Conservation (phyloP, 164 flowering plant genomes). For the Tetrastigma voinierianum region DNA sequence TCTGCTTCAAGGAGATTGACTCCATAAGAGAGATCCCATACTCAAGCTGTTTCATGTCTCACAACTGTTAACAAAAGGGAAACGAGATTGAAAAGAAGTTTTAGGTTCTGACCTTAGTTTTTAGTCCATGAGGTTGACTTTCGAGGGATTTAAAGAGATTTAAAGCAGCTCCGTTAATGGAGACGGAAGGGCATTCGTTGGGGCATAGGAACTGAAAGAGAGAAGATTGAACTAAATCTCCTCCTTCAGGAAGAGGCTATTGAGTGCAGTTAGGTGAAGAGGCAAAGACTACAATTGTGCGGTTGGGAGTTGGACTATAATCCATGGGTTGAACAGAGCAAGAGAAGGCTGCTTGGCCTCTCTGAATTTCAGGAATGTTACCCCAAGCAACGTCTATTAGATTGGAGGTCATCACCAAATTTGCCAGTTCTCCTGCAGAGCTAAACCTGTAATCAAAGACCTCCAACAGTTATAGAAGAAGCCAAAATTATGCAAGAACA, state of each 20-base stretch:
- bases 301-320: neutral
- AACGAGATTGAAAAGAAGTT: too few relatives aligned
- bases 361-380: constrained; percentile 8
- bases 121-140: constrained; percentile 8
- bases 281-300: constrained; percentile 24
- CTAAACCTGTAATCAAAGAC: constrained; percentile 24
- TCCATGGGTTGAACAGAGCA: constrained; percentile 5
- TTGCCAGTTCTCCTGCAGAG: constrained; percentile 33
- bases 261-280: constrained; percentile 9
- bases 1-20: neutral
- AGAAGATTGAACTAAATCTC: constrained; percentile 14
- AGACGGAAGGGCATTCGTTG: constrained; percentile 19
- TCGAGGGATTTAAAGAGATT: constrained; percentile 13
- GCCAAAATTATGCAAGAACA: neutral
- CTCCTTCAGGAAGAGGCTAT: neutral
- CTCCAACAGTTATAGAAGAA: neutral
- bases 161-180: constrained; percentile 22
- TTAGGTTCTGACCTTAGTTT: too few relatives aligned
- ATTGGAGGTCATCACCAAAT: constrained; percentile 21
- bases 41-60: neutral
- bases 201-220: constrained; percentile 24
- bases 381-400: constrained; percentile 19
- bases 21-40: neutral
- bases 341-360: neutral
- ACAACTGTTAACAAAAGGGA: neutral